Evolutionary conservation across 345 rosid genomes (phyloP), one percentile per base, ranked within the genome.

Genomic region (Viola odorata): DNA sequence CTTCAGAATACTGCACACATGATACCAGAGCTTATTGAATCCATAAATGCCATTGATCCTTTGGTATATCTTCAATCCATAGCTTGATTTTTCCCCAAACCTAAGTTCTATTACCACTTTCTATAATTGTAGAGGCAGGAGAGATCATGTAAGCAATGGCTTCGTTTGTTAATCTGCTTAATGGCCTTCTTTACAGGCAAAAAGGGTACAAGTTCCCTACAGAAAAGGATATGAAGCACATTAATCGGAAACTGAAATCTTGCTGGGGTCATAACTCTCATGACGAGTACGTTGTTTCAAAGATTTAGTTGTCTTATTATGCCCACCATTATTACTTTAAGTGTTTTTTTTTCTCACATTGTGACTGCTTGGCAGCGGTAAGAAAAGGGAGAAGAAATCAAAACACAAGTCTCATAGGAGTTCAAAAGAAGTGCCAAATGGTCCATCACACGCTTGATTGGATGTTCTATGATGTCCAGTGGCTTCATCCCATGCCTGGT

Each of bases 141-240:
- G n/a, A n/a, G n/a, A n/a, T n/a, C n/a, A n/a, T n/a, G n/a, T n/a
- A n/a, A n/a, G n/a, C n/a, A n/a, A 3, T 11, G 8, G 2, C 42
- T 56, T 39, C 39, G 15, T 41, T 50, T 47, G n/a, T 23, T 5
- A 4, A 10, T 12, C 60, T 69, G 32, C 12, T 60, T 60, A 15
- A 40, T 69, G 60, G 50, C 47, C 16, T 4, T 45, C 13, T 61
- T 9, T 49, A 44, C 77, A 94, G 97, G 87, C 81, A 36, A 77
- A 60, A 64, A n/a, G 78, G 68, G 53, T 86, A 82, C 62, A 86
- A 84, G 64, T 82, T 77, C 73, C 99, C 99, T 59, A 79, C 90
- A 36, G 97, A 94, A 42, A 87, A 87, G 76, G 99, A 94, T 76
- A 86, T 94, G 99, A 94, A 86, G 79, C 90, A 94, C 81, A 90